These are phyloP conservation scores for Chlamydomonas sphaeroides DNA, from an alignment of 139 green algal species.

Conservation along the genomic window DNA sequence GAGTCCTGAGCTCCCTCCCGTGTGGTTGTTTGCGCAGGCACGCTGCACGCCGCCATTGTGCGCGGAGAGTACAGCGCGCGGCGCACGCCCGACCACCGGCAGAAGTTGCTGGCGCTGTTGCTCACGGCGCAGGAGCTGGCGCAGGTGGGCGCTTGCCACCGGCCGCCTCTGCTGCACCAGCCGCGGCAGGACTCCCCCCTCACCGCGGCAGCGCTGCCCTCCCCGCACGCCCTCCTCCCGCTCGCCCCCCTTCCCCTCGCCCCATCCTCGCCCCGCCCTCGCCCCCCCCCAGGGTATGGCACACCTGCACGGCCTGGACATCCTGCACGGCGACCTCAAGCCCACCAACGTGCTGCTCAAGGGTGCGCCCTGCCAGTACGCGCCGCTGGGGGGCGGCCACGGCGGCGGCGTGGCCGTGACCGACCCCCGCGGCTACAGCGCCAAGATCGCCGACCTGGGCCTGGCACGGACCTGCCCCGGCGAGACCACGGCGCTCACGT, in stretches of 20 bases:
- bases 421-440: conserved; percentile 25
- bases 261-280: too few species aligned
- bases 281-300: conserved; percentile 18
- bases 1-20: too few species aligned
- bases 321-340: conserved; percentile 40
- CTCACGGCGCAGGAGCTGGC: conserved; percentile 29
- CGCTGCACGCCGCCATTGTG: conserved; percentile 28
- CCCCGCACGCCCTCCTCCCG: too few species aligned
- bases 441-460: conserved; percentile 37
- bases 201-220: neutral
- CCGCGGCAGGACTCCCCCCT: neutral
- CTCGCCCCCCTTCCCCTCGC: neutral
- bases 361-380: conserved; percentile 14
- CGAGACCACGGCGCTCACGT: conserved; percentile 17
- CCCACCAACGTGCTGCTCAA: conserved; percentile 43
- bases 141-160: neutral
- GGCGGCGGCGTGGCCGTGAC: neutral
- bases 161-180: neutral
- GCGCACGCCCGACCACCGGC: neutral
- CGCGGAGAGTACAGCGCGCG: conserved; percentile 15
- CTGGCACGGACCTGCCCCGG: conserved; percentile 1
- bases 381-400: neutral
- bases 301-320: conserved; percentile 23
- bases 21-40: too few species aligned
- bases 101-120: conserved; percentile 27